A percentile compares a stretch with the other conserved stretches of the same genome.
These are phyloP conservation scores for Syzygium jambos DNA, from an alignment of 345 rosid species.

Conservation along the genomic window DNA sequence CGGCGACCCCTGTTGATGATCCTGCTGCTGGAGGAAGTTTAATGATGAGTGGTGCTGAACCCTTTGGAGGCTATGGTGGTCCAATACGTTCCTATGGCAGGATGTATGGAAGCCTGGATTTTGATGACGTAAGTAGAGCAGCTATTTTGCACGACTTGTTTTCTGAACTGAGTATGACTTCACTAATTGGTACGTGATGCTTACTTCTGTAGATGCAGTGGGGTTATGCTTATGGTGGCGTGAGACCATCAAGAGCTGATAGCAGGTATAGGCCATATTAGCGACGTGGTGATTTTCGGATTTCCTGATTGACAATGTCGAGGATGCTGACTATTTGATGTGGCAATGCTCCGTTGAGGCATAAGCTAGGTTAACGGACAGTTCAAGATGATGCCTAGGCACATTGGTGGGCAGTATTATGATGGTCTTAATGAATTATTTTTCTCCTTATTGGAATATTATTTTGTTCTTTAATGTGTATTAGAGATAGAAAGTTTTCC, in stretches of 20 bases:
- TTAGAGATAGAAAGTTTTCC: not conserved
- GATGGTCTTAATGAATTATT: not conserved
- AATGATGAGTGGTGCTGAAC: slow-evolving; percentile 36
- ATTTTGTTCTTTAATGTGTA: not conserved
- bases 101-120: slow-evolving; percentile 74
- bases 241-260: slow-evolving; percentile 71
- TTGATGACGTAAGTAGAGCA: slow-evolving; percentile 56
- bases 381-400: not conserved
- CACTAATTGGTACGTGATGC: not conserved
- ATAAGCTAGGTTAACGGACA: not conserved
- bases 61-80: slow-evolving; percentile 81
- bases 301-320: not conserved
- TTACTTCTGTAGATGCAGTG: not conserved
- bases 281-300: not conserved
- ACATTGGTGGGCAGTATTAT: not conserved
- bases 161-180: not conserved
- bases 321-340: not conserved
- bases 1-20: slow-evolving; percentile 91
- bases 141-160: not conserved
- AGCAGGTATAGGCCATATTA: slow-evolving; percentile 96
- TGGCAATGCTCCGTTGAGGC: not conserved
- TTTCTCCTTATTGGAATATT: not conserved
- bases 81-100: slow-evolving; percentile 72
- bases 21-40: slow-evolving; percentile 62
- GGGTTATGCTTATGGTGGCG: slow-evolving; percentile 8